phyloP scores from a whole-genome alignment of 768 basidiomycete genomes.

The Trametes meyenii region DNA sequence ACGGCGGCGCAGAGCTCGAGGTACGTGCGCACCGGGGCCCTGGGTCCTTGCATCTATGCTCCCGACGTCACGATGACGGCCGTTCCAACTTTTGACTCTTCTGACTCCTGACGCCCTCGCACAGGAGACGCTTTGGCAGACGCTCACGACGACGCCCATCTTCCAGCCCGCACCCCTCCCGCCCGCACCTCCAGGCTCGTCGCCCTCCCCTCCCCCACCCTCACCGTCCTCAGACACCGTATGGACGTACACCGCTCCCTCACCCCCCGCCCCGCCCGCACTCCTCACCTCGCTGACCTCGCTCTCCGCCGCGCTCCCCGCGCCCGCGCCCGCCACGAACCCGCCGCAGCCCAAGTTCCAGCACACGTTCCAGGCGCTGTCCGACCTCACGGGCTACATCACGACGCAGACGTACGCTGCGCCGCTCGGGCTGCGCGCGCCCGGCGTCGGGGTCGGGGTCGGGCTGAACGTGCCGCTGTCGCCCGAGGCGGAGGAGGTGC shows the following conservation, averaged over 20 bases:
- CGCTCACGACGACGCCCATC: conserved; percentile 53
- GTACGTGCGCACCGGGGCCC: conserved; percentile 38
- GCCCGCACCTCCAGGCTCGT: background rate
- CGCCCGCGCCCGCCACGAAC: conserved; percentile 16
- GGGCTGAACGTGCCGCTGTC: conserved; percentile 25
- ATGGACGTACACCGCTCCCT: conserved; percentile 44
- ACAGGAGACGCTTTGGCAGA: conserved; percentile 61
- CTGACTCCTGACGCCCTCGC: background rate
- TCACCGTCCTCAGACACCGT: conserved; percentile 25
- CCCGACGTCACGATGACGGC: too few relatives aligned
- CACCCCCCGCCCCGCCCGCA: conserved; percentile 32
- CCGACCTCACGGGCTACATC: conserved; percentile 80
- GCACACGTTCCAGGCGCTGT: conserved; percentile 63
- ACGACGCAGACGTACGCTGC: conserved; percentile 67
- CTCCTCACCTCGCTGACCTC: conserved; percentile 33
- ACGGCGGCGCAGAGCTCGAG: conserved; percentile 56
- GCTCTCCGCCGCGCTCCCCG: conserved; percentile 26
- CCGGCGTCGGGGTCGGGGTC: conserved; percentile 20
- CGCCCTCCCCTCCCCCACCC: background rate
- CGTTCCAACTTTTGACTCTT: background rate
- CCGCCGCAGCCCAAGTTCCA: conserved; percentile 43
- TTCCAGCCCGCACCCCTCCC: conserved; percentile 41
- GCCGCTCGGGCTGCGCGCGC: conserved; percentile 28
- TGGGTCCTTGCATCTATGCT: background rate
- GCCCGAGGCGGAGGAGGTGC: conserved; percentile 65